phyloP scores from a whole-genome alignment of 2,329 filamentous ascomycete species.

The Epichloe sp. region DNA sequence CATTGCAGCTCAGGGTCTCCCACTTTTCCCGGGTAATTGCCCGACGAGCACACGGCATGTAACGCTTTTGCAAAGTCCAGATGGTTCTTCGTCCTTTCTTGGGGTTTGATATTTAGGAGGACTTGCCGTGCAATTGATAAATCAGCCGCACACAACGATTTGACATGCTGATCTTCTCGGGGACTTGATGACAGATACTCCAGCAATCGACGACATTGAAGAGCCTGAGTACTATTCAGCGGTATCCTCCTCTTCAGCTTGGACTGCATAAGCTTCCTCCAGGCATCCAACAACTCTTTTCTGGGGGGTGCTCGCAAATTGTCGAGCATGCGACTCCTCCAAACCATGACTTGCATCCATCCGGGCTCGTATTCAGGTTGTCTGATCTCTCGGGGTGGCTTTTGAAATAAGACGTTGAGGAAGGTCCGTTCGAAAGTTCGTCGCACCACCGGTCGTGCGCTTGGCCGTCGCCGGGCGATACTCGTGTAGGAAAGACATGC shows the following conservation, averaged over 20 bases:
- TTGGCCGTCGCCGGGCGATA: conserved; percentile 15
- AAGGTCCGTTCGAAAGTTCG: conserved; percentile 31
- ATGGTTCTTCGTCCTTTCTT: conserved; percentile 31
- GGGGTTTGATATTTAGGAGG: conserved; percentile 26
- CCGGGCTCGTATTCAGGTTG: conserved; percentile 55
- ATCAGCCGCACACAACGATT: conserved; percentile 24
- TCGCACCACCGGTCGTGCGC: conserved; percentile 12
- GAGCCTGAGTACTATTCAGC: conserved; percentile 54
- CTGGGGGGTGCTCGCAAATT: conserved; percentile 57
- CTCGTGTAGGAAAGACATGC: conserved; percentile 21
- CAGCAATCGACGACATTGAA: conserved; percentile 42
- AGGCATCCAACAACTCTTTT: conserved; percentile 51
- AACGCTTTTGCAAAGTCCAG: conserved; percentile 33
- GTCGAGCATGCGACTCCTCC: conserved; percentile 49
- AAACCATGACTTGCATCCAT: conserved; percentile 56
- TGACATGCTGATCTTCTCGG: conserved; percentile 14
- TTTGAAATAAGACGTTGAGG: conserved; percentile 45
- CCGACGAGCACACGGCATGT: conserved; percentile 19
- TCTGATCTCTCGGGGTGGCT: conserved; percentile 45
- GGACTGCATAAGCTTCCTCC: conserved; percentile 48
- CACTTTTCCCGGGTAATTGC: conserved; percentile 10
- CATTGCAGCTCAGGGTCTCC: conserved; percentile 14
- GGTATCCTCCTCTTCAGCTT: conserved; percentile 34
- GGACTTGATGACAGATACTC: conserved; percentile 34
- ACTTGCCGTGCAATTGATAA: conserved; percentile 32